Evolutionary conservation across 2,329 filamentous ascomycete species (phyloP).

Genomic region (Rosellinia necatrix): DNA sequence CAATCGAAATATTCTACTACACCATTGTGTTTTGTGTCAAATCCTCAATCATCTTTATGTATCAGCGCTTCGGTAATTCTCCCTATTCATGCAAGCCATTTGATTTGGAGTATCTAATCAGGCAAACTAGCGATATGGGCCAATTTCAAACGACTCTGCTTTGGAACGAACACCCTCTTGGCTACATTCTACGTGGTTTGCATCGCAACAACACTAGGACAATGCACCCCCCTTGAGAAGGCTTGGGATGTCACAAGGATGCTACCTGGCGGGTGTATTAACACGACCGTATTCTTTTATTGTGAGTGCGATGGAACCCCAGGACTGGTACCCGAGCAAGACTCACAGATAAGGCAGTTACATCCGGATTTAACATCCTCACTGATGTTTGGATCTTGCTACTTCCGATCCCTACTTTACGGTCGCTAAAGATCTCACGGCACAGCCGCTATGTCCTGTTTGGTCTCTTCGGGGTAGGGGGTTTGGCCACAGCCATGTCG

Average conservation of each 20-base stretch:
- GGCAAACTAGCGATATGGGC: slow-evolving; percentile 29
- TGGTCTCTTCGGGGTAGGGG: slow-evolving; percentile 48
- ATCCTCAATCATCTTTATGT: slow-evolving; percentile 51
- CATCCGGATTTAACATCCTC: slow-evolving; percentile 51
- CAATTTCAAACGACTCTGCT: slow-evolving; percentile 40
- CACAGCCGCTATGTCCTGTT: slow-evolving; percentile 56
- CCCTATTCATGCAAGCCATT: background rate
- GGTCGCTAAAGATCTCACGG: slow-evolving; percentile 51
- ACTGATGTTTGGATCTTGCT: slow-evolving; percentile 52
- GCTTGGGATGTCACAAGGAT: slow-evolving; percentile 46
- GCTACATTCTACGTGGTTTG: slow-evolving; percentile 48
- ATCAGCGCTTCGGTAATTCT: slow-evolving; percentile 50
- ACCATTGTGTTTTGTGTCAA: slow-evolving; percentile 47
- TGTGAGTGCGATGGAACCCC: slow-evolving; percentile 35
- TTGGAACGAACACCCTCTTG: slow-evolving; percentile 45
- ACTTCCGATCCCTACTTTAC: slow-evolving; percentile 50
- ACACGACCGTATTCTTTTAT: slow-evolving; percentile 49
- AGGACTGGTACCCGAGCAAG: background rate
- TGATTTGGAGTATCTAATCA: background rate
- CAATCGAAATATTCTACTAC: slow-evolving; percentile 49
- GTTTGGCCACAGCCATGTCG: slow-evolving; percentile 44
- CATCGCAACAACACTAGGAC: slow-evolving; percentile 45
- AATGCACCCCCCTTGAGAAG: slow-evolving; percentile 49
- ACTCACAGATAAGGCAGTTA: slow-evolving; percentile 37
- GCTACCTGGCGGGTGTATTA: slow-evolving; percentile 46